Evolutionary conservation across 2,329 filamentous ascomycete genomes (phyloP).

Genomic region (Nemania sp.): DNA sequence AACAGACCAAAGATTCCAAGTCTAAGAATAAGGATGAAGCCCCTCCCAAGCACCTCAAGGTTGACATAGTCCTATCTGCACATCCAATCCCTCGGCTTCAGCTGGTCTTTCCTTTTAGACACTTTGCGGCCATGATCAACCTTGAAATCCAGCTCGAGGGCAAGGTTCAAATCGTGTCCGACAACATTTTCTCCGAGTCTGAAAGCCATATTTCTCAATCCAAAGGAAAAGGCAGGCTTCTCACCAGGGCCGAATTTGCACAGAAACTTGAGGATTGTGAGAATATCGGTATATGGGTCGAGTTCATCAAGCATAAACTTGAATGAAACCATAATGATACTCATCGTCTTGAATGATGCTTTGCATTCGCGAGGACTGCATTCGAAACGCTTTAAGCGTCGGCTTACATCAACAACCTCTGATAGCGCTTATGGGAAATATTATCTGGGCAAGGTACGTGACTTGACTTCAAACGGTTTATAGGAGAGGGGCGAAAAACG

Average conservation of each 20-base stretch:
- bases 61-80: conserved; percentile 59
- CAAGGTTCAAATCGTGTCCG: conserved; percentile 59
- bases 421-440: not conserved
- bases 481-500: not conserved
- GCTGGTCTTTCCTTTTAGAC: conserved; percentile 58
- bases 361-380: not conserved
- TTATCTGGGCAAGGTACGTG: not conserved
- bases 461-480: not conserved
- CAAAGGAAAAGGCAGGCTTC: conserved; percentile 19
- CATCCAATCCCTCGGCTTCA: conserved; percentile 55
- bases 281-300: conserved; percentile 38
- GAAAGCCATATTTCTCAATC: conserved; percentile 9
- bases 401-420: conserved; percentile 9
- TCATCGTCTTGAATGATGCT: not conserved
- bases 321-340: conserved; percentile 26
- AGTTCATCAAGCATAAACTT: conserved; percentile 35
- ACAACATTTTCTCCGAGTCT: conserved; percentile 53
- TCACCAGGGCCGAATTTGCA: conserved; percentile 28
- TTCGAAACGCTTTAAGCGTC: conserved; percentile 8
- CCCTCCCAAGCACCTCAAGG: conserved; percentile 27
- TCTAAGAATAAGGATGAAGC: conserved; percentile 5
- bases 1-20: conserved; percentile 34
- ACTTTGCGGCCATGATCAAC: conserved; percentile 56
- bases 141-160: conserved; percentile 65
- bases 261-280: conserved; percentile 35